Conservation (phyloP, 306 rosid species). For the Hippophae gyantsensis region DNA sequence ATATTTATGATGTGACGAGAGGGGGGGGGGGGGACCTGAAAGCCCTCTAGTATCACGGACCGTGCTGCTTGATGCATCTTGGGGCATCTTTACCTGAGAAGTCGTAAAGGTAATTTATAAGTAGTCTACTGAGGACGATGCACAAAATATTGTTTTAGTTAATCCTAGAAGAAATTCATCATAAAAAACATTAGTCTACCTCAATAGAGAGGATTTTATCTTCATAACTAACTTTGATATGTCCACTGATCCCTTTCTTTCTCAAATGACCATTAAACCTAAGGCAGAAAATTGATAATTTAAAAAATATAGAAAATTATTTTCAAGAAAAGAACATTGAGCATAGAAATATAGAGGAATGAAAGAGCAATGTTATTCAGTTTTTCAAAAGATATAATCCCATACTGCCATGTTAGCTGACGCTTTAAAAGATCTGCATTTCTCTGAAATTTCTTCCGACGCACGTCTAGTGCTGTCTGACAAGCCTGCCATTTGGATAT, state of each 20-base stretch:
- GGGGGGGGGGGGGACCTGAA: conserved; percentile 48
- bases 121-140: background rate
- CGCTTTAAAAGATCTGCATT: conserved; percentile 55
- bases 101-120: background rate
- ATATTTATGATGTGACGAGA: too few relatives aligned
- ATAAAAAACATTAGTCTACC: conserved; percentile 35
- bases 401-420: conserved; percentile 82
- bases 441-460: conserved; percentile 47
- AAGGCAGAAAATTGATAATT: conserved; percentile 8
- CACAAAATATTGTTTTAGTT: background rate
- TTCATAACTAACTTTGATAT: conserved; percentile 52
- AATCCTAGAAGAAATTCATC: background rate
- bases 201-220: conserved; percentile 67
- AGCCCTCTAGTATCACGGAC: conserved; percentile 83
- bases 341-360: background rate
- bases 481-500: conserved; percentile 47
- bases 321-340: background rate
- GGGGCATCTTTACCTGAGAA: conserved; percentile 86
- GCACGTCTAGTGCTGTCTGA: conserved; percentile 40
- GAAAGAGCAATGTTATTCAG: background rate
- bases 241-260: conserved; percentile 84
- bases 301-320: conserved; percentile 9
- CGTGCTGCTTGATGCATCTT: conserved; percentile 69
- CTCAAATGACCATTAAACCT: conserved; percentile 77
- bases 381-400: conserved; percentile 10